Conservation (phyloP, 768 basidiomycete species). For the Russula emetica region DNA sequence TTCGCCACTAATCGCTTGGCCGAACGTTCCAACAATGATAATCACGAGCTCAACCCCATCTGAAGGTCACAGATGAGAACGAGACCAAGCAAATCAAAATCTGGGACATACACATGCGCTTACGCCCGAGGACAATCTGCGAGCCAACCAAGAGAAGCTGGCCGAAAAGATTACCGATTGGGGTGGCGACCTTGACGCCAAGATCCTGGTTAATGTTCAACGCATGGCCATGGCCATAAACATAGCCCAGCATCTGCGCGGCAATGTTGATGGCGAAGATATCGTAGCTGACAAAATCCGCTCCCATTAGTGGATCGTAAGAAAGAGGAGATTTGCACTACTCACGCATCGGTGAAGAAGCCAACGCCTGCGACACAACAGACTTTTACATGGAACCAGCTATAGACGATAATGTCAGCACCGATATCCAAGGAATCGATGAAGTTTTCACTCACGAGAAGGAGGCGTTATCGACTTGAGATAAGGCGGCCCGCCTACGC, state of each 20-base stretch:
- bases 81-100: background rate
- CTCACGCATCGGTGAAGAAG: constrained; percentile 85
- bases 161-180: constrained; percentile 40
- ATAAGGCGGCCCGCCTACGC: constrained; percentile 72
- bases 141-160: constrained; percentile 46
- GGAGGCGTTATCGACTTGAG: constrained; percentile 80
- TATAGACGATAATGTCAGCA: constrained; percentile 18
- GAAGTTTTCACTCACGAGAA: constrained; percentile 57
- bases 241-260: constrained; percentile 76
- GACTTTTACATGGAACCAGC: constrained; percentile 51
- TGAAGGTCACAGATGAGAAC: constrained; percentile 28
- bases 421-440: no score
- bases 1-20: constrained; percentile 68
- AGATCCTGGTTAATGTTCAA: constrained; percentile 45
- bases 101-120: constrained; percentile 56
- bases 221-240: constrained; percentile 49
- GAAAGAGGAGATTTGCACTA: background rate
- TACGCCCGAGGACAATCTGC: constrained; percentile 43
- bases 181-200: constrained; percentile 44
- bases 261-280: constrained; percentile 90
- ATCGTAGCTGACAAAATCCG: constrained; percentile 51
- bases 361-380: constrained; percentile 62
- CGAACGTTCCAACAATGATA: constrained; percentile 77
- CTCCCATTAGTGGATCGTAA: background rate
- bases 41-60: constrained; percentile 75